phyloP scores from a whole-genome alignment of 441 rosid genomes.

The Populus hybrid region DNA sequence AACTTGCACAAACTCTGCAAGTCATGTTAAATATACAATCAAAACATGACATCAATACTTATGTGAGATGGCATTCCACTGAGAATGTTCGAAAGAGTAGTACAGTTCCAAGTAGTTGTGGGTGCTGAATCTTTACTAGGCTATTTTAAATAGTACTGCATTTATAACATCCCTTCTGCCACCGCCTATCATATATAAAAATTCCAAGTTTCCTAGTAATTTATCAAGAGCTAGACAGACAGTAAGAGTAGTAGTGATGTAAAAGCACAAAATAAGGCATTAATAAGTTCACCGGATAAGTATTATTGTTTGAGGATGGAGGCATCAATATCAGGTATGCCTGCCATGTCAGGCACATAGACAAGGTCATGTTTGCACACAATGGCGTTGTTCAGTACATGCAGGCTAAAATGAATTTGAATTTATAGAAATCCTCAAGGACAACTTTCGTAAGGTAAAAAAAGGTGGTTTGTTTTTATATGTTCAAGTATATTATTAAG shows the following conservation, averaged over 20 bases:
- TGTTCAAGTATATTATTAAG: too few species aligned
- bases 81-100: not conserved
- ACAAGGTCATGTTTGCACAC: not conserved
- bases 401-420: not conserved
- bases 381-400: not conserved
- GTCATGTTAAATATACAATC: not conserved
- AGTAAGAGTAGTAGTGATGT: not conserved
- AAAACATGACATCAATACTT: not conserved
- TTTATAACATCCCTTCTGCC: not conserved
- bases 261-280: not conserved
- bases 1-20: constrained; percentile 89
- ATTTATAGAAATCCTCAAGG: not conserved
- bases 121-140: too few species aligned
- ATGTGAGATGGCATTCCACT: not conserved
- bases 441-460: not conserved
- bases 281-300: not conserved
- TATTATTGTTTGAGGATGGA: not conserved
- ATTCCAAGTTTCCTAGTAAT: not conserved
- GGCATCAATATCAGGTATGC: not conserved
- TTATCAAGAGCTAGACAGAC: not conserved
- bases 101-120: too few species aligned
- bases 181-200: not conserved
- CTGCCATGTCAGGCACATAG: not conserved
- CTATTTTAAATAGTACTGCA: too few species aligned
- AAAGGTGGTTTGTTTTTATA: not conserved